Conservation (phyloP, 306 rosid species). For the Citrullus mucosospermus region DNA sequence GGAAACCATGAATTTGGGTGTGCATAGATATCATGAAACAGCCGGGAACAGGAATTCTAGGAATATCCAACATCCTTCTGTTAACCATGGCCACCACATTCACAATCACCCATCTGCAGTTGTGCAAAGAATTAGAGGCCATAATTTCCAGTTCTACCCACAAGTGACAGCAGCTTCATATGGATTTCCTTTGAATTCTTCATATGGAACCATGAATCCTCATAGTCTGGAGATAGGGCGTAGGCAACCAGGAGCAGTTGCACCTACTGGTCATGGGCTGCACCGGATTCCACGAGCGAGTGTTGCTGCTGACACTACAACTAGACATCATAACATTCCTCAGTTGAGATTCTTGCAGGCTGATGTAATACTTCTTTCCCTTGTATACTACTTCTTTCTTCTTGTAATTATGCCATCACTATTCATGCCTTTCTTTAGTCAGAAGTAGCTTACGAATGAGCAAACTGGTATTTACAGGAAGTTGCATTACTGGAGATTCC, state of each 20-base stretch:
- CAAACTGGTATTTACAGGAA: constrained; percentile 36
- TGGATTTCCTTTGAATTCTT: constrained; percentile 52
- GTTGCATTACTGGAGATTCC: constrained; percentile 67
- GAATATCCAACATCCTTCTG: constrained; percentile 30
- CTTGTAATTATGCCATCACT: not conserved
- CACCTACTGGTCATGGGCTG: constrained; percentile 45
- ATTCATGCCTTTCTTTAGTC: not conserved
- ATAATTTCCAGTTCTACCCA: constrained; percentile 42
- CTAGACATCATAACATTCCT: constrained; percentile 48
- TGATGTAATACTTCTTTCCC: constrained; percentile 45
- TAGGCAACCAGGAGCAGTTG: constrained; percentile 42
- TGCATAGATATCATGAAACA: constrained; percentile 69
- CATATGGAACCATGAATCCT: constrained; percentile 28
- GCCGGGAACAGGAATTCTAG: constrained; percentile 37
- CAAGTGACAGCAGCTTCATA: constrained; percentile 43
- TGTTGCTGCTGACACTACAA: constrained; percentile 34
- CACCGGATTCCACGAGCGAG: constrained; percentile 47
- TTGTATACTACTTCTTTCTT: not conserved
- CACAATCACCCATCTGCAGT: constrained; percentile 50
- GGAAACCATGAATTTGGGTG: constrained; percentile 31
- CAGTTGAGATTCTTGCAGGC: constrained; percentile 58
- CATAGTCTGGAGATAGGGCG: constrained; percentile 53
- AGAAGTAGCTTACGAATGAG: constrained; percentile 3
- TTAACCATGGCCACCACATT: constrained; percentile 43
- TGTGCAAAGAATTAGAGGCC: constrained; percentile 62